phyloP scores from a whole-genome alignment of 768 basidiomycete species.

The Calvatia gigantea region DNA sequence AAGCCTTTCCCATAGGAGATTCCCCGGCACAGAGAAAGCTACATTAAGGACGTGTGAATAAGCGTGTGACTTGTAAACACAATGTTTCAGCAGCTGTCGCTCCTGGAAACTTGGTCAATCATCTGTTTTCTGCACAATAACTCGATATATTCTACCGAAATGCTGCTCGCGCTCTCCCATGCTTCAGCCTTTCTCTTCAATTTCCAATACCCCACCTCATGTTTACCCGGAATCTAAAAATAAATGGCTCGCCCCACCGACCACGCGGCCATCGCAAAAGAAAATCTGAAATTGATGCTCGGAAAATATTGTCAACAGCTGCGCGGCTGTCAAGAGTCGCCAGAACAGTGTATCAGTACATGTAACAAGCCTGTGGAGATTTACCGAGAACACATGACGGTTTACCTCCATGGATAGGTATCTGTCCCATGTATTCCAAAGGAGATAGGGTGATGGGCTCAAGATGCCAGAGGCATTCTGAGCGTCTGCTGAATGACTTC shows the following conservation, averaged over 20 bases:
- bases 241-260: background rate
- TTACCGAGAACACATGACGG: background rate
- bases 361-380: background rate
- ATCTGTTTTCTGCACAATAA: too few species aligned
- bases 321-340: background rate
- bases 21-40: background rate
- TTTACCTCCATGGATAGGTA: background rate
- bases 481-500: background rate
- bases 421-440: background rate
- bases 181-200: background rate
- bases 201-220: background rate
- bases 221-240: background rate
- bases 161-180: background rate
- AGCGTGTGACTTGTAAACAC: background rate
- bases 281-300: background rate
- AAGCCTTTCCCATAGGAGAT: background rate
- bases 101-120: too few species aligned
- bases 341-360: background rate
- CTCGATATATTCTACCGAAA: background rate
- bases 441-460: background rate
- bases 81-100: background rate
- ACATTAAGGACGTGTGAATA: background rate
- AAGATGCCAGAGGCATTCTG: background rate
- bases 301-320: constrained; percentile 2
- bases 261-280: background rate